A percentile compares a stretch with the other conserved stretches of the same genome.
phyloP scores from a whole-genome alignment of 2,329 filamentous ascomycete genomes.

The Sclerotinia spermophila region DNA sequence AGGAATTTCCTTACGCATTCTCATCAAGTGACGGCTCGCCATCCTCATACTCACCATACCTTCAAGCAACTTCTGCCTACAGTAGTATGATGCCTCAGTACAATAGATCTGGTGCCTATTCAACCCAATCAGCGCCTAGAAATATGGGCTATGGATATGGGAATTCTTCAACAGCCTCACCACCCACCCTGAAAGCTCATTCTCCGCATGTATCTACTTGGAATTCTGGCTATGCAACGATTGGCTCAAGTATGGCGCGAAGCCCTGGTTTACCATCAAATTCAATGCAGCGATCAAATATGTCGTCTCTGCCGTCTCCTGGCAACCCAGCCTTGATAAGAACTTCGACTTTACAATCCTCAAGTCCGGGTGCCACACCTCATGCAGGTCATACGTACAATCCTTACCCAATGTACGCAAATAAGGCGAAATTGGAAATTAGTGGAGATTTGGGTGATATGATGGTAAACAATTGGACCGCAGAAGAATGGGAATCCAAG shows the following conservation, averaged over 20 bases:
- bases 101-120: conserved; percentile 37
- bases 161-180: conserved; percentile 40
- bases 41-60: conserved; percentile 48
- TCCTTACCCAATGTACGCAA: conserved; percentile 66
- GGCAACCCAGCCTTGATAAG: conserved; percentile 60
- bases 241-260: conserved; percentile 42
- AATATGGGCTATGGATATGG: conserved; percentile 43
- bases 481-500: conserved; percentile 74
- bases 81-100: conserved; percentile 38
- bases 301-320: conserved; percentile 30
- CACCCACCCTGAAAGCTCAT: conserved; percentile 44
- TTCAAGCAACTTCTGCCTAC: conserved; percentile 48
- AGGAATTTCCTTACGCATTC: conserved; percentile 53
- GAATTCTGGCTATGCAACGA: conserved; percentile 46
- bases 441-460: conserved; percentile 71
- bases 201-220: conserved; percentile 47
- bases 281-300: conserved; percentile 23
- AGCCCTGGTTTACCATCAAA: conserved; percentile 42
- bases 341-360: conserved; percentile 61
- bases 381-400: conserved; percentile 38
- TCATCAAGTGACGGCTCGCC: conserved; percentile 43
- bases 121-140: conserved; percentile 40
- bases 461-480: conserved; percentile 81
- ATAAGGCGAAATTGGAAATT: conserved; percentile 82
- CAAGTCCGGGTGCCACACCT: conserved; percentile 45